Evolutionary conservation across 192 early-diverging fungal species (phyloP).

Genomic region (Rhizophagus sp.): DNA sequence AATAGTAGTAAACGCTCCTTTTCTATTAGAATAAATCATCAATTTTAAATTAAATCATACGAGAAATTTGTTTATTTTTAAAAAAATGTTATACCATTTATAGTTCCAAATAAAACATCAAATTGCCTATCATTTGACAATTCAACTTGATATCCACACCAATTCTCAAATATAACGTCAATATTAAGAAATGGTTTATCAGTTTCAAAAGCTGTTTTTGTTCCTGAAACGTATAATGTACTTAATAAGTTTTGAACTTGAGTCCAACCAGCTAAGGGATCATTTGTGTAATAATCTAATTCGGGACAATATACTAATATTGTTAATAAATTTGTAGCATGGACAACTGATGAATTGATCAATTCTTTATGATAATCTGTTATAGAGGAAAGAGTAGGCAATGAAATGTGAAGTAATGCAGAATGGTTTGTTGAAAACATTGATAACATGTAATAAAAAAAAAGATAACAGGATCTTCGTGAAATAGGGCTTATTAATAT

Average conservation of each 20-base stretch:
- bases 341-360: neutral
- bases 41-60: neutral
- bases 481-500: too few relatives aligned
- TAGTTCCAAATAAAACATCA: conserved; percentile 44
- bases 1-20: neutral
- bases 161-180: conserved; percentile 58
- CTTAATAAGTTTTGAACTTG: conserved; percentile 14
- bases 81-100: conserved; percentile 37
- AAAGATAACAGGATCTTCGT: too few relatives aligned
- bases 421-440: neutral
- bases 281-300: neutral
- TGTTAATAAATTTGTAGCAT: neutral
- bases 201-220: conserved; percentile 43
- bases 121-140: conserved; percentile 34
- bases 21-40: neutral
- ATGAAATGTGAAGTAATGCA: conserved; percentile 19
- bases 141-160: conserved; percentile 62
- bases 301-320: conserved; percentile 14
- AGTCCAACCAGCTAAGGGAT: neutral
- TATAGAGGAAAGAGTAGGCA: neutral
- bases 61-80: neutral
- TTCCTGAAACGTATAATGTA: conserved; percentile 52
- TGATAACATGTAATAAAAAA: neutral
- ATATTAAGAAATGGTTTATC: conserved; percentile 50
- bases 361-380: conserved; percentile 16